Base-by-base conservation (phyloP, 139 green algal species). In the Tetradesmus obliquus region DNA sequence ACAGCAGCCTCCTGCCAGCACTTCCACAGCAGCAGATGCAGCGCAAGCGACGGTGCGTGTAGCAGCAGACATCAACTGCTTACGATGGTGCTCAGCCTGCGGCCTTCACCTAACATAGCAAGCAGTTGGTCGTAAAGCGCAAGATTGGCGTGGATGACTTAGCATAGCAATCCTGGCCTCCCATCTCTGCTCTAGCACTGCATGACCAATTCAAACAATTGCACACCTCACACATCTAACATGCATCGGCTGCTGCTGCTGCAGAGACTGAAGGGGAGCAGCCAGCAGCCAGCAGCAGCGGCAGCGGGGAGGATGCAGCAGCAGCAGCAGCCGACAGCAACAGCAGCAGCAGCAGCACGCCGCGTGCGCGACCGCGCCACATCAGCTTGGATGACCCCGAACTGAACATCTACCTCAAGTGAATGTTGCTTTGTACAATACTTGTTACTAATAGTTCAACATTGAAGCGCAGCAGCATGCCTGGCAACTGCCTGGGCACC, bases 351-450 rank as follows among this genome's bases (percentile, higher is more conserved):
- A 57, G 85, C 24, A 22, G 19, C n/a, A 22, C 20, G 32, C 54
- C 19, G n/a, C 17, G 72, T 3, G 87, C 20, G 20, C 88, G 82
- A 10, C 17, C 57, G 1, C 58, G 55, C 51, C 79, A 91, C 88
- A 81, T 91, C 24, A 81, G 79, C 45, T 22, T 91, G 1, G 62
- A 91, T 15, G 24, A 91, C 55, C 88, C 88, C 3, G 57, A 82
- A 3, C 57, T 91, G 17, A 87, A 87, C 24, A 55, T 87, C 6
- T 45, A 54, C 62, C 79, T 91, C 20, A 87, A 9, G 88, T 91
- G 17, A 79, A 79, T 22, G 13, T 5, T 3, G 32, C 32, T 45
- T 45, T 45, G 10, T 17, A 45, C 19, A 4, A 19, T 19, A 15
- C 32, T 45, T 45, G 32, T 45, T 45, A 45, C 32, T 45, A 45